Evolutionary conservation across 495 filamentous ascomycete genomes (phyloP), one percentile per base, ranked within the genome.

Genomic region (Aspergillus avenaceus): DNA sequence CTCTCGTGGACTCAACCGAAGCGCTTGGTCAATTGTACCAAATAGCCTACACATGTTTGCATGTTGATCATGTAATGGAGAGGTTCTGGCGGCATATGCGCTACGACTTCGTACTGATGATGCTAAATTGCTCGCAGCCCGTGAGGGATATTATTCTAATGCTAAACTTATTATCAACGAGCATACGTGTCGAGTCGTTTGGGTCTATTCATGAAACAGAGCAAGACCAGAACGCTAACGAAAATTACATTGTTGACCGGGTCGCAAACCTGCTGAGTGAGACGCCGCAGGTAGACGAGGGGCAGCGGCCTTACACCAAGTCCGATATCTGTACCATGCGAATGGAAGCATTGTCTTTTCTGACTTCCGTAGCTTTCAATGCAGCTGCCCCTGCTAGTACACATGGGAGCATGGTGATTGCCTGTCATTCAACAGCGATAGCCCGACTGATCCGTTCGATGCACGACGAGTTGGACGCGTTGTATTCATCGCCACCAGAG

Each of bases 21-120:
- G 81, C 78, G 31, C 67, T 89, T 7, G 67, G 71, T 25, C 57
- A 87, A 23, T 69, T 89, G 4, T 74, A 83, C 44, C 62, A 74
- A 18, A 72, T 86, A 25, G 79, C 80, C n/a, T 66, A 73, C 14
- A 72, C 70, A 29, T 71, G 79, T 58, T 44, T 73, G 24, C 69
- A 72, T 47, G 53, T 67, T 13, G 56, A 70, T 11, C 60, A 62
- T 16, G 69, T 69, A 4, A 61, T 79, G 5, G 63, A 72, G 7
- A 56, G 55, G 18, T 83, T 88, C 57, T 90, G 86, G 86, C 68
- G 69, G 40, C 55, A 64, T 22, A 76, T 87, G 36, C 74, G 81
- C 13, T 76, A 78, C 44, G 80, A 83, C 18, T 87, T 86, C 61
- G 72, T 83, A 14, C 59, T 87, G 14, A 75, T 86, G 61, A 80